These are phyloP conservation scores for Prunus dulcis DNA, from an alignment of 306 rosid species.

Conservation along the genomic window DNA sequence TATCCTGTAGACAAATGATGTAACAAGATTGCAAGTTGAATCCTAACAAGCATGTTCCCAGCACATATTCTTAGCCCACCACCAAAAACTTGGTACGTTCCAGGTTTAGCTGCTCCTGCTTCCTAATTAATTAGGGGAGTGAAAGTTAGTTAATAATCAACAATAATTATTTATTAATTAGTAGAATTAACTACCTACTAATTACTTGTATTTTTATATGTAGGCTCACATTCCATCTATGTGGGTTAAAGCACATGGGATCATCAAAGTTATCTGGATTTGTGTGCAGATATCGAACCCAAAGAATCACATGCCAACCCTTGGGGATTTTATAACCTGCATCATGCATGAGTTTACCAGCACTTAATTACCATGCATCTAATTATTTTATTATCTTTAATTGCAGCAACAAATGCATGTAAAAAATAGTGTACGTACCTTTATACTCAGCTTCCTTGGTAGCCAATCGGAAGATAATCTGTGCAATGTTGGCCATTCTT, in stretches of 20 bases:
- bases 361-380: background rate
- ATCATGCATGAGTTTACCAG: background rate
- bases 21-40: constrained; percentile 33
- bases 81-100: constrained; percentile 36
- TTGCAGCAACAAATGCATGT: background rate
- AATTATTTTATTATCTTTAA: background rate
- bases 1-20: constrained; percentile 41
- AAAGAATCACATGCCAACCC: constrained; percentile 12
- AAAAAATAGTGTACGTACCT: constrained; percentile 6
- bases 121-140: constrained; percentile 4
- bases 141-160: too few relatives aligned
- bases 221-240: constrained; percentile 25
- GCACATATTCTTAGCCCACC: constrained; percentile 35
- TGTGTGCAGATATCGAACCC: constrained; percentile 24
- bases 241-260: constrained; percentile 27
- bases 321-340: constrained; percentile 28
- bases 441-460: constrained; percentile 27
- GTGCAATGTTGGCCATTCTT: constrained; percentile 33
- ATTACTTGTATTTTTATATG: background rate
- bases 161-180: too few relatives aligned
- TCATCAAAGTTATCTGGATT: constrained; percentile 20
- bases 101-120: constrained; percentile 20
- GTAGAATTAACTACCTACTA: too few relatives aligned
- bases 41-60: constrained; percentile 37
- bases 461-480: constrained; percentile 12